These are phyloP conservation scores for Flaveria brownii DNA, from an alignment of 129 eudicot genomes.

Conservation along the genomic window DNA sequence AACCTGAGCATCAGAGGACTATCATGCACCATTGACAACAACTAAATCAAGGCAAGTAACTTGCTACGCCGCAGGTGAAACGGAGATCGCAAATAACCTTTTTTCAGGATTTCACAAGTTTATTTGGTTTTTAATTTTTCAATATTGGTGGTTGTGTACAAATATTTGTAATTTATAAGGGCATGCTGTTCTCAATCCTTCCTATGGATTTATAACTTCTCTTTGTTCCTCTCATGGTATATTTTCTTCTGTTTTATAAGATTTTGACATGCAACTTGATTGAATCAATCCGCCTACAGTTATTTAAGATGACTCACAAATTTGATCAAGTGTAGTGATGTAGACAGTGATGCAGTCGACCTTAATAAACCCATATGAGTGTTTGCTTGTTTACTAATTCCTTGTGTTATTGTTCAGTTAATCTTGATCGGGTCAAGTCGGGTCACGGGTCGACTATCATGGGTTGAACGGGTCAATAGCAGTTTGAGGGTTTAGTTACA, in stretches of 20 bases:
- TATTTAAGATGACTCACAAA: not conserved
- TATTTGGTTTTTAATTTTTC: not conserved
- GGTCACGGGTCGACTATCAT: no score
- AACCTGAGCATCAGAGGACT: constrained; percentile 31
- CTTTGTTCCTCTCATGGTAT: constrained; percentile 4
- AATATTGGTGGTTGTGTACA: constrained; percentile 1
- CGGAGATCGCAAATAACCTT: constrained; percentile 21
- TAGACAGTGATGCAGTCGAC: not conserved
- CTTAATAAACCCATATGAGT: no score
- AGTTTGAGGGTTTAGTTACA: no score
- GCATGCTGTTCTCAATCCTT: not conserved
- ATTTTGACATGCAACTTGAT: not conserved
- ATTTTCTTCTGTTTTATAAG: not conserved
- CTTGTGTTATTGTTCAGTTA: no score
- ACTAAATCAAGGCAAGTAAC: constrained; percentile 26
- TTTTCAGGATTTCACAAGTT: constrained; percentile 16
- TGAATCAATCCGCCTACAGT: not conserved
- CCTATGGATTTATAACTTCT: not conserved
- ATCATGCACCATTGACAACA: constrained; percentile 10
- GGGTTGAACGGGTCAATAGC: no score
- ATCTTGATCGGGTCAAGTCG: no score
- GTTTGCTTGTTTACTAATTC: no score
- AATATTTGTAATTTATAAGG: not conserved
- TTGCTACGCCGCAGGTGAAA: constrained; percentile 23
- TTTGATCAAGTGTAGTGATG: not conserved